These are phyloP conservation scores for Coemansia sp. DNA, from an alignment of 192 early-diverging fungal genomes.

Conservation along the genomic window DNA sequence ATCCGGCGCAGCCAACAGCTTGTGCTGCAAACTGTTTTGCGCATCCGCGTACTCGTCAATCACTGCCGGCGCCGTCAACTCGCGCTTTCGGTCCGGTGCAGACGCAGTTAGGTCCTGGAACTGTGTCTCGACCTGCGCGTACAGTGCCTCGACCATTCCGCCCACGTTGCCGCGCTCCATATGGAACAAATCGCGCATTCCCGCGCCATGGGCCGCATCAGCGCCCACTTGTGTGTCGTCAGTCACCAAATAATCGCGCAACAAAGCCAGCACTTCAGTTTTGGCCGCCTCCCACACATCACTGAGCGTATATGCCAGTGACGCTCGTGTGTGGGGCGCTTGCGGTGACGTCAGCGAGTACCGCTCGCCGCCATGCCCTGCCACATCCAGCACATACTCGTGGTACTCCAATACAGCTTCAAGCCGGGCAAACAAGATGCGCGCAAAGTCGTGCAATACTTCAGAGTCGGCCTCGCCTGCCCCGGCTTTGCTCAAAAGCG, in stretches of 20 bases:
- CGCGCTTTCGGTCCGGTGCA: slow-evolving; percentile 27
- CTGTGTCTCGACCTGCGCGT: slow-evolving; percentile 44
- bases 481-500: slow-evolving; percentile 33
- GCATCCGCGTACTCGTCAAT: slow-evolving; percentile 52
- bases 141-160: slow-evolving; percentile 37
- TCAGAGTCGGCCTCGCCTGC: slow-evolving; percentile 61
- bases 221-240: slow-evolving; percentile 28
- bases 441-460: slow-evolving; percentile 70
- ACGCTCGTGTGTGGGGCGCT: not conserved
- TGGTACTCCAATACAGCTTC: slow-evolving; percentile 76
- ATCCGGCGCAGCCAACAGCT: slow-evolving; percentile 43
- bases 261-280: slow-evolving; percentile 44
- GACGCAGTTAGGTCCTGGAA: slow-evolving; percentile 44
- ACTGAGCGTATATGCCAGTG: slow-evolving; percentile 35
- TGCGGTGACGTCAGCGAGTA: slow-evolving; percentile 26
- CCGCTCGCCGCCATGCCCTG: slow-evolving; percentile 54
- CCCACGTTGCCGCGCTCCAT: slow-evolving; percentile 42
- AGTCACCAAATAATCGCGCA: slow-evolving; percentile 52
- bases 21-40: slow-evolving; percentile 47
- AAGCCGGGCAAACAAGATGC: slow-evolving; percentile 74
- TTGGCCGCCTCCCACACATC: slow-evolving; percentile 57
- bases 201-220: slow-evolving; percentile 17
- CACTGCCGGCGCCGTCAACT: slow-evolving; percentile 33
- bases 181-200: slow-evolving; percentile 47
- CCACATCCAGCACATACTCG: slow-evolving; percentile 65